A percentile compares a stretch with the other conserved stretches of the same genome.
phyloP scores from a whole-genome alignment of 2,329 filamentous ascomycete genomes.

The Scedosporium apiospermum region DNA sequence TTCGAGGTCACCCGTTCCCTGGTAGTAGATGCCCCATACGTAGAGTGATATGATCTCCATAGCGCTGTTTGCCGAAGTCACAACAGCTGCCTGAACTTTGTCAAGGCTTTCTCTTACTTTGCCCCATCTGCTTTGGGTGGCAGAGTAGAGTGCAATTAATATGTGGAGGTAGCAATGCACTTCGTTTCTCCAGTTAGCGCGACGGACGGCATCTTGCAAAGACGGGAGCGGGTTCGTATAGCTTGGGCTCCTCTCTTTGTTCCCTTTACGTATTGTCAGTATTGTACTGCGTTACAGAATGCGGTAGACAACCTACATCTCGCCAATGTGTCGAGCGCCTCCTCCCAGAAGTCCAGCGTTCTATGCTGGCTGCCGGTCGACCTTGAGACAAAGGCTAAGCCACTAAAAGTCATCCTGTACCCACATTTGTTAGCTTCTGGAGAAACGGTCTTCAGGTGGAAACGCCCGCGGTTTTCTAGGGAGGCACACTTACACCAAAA shows the following conservation, averaged over 20 bases:
- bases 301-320: conserved; percentile 29
- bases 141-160: conserved; percentile 60
- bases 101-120: conserved; percentile 49
- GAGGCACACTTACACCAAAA: conserved; percentile 41
- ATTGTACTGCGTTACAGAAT: conserved; percentile 9
- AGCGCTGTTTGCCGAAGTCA: conserved; percentile 29
- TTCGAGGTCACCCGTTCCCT: conserved; percentile 66
- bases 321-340: conserved; percentile 34
- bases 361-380: conserved; percentile 22
- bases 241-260: conserved; percentile 18
- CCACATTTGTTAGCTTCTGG: neutral
- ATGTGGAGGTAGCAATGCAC: conserved; percentile 61
- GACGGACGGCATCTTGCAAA: conserved; percentile 46
- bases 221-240: conserved; percentile 29
- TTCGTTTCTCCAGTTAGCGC: conserved; percentile 54
- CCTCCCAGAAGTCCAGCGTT: conserved; percentile 29
- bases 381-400: conserved; percentile 35
- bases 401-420: conserved; percentile 43
- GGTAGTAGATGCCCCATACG: conserved; percentile 63
- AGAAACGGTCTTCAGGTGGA: neutral
- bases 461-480: neutral
- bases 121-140: conserved; percentile 61
- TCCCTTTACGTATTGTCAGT: conserved; percentile 10
- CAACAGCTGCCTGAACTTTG: conserved; percentile 37
- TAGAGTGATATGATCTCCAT: conserved; percentile 51